phyloP scores from a whole-genome alignment of 768 basidiomycete genomes.

The Agrocybe chaxingu region DNA sequence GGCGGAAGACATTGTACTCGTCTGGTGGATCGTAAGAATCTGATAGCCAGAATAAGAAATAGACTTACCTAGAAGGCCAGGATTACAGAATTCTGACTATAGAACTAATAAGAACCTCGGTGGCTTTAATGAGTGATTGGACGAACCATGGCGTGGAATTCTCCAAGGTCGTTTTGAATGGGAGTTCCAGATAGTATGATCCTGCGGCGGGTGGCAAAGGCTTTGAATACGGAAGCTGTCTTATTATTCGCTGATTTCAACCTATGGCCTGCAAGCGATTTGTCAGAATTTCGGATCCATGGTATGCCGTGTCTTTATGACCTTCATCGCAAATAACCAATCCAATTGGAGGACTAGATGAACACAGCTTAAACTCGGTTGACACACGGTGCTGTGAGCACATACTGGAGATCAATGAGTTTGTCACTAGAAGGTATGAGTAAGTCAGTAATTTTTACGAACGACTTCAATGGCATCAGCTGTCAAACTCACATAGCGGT shows the following conservation, averaged over 20 bases:
- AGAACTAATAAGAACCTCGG: neutral
- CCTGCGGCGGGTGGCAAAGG: conserved; percentile 68
- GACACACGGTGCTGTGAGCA: neutral
- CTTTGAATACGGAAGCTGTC: conserved; percentile 83
- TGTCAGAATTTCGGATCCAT: neutral
- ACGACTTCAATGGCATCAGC: neutral
- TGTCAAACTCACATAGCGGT: conserved; percentile 65
- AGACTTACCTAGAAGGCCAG: conserved; percentile 73
- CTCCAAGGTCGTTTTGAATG: conserved; percentile 92
- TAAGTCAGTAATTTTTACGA: neutral
- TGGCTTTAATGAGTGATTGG: neutral
- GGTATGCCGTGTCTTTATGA: neutral
- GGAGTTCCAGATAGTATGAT: conserved; percentile 96
- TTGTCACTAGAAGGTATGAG: conserved; percentile 17
- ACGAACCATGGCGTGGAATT: conserved; percentile 94
- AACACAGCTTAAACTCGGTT: conserved; percentile 2
- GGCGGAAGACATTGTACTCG: conserved; percentile 71
- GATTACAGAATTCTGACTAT: conserved; percentile 92
- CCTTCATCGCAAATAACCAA: conserved; percentile 97
- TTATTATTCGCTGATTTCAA: conserved; percentile 91
- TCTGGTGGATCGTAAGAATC: conserved; percentile 36
- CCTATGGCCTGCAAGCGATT: conserved; percentile 62
- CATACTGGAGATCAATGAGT: conserved; percentile 22
- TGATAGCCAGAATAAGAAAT: neutral
- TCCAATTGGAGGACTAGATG: conserved; percentile 79